Evolutionary conservation across 192 early-diverging fungal species (phyloP).

Genomic region (Coemansia brasiliensis): DNA sequence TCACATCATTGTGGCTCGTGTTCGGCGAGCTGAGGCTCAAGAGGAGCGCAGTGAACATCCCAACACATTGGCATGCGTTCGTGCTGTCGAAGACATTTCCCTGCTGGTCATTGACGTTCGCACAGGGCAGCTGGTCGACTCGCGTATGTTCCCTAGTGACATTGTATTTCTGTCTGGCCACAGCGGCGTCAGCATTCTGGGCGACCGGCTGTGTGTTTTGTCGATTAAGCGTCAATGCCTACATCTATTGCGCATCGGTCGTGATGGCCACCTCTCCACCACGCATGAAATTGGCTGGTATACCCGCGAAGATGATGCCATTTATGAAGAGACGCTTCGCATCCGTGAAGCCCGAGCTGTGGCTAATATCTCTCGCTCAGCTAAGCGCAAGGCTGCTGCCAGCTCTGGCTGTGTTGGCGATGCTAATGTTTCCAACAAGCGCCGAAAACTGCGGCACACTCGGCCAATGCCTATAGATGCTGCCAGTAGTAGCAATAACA

Average conservation of each 20-base stretch:
- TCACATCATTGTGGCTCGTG: conserved; percentile 33
- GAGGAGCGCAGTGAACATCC: neutral
- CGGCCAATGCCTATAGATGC: too few species aligned
- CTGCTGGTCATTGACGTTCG: conserved; percentile 33
- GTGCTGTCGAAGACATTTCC: conserved; percentile 44
- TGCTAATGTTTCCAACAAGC: too few species aligned
- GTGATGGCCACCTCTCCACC: conserved; percentile 25
- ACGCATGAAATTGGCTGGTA: conserved; percentile 54
- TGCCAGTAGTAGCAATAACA: too few species aligned
- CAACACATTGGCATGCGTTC: conserved; percentile 32
- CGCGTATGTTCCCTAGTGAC: conserved; percentile 40
- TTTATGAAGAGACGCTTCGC: conserved; percentile 29
- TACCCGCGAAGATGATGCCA: conserved; percentile 37
- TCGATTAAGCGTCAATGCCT: conserved; percentile 54
- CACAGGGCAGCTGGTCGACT: conserved; percentile 29
- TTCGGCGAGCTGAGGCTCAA: conserved; percentile 12
- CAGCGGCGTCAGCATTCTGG: conserved; percentile 37
- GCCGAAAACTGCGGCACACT: too few species aligned
- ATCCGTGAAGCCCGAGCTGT: conserved; percentile 23
- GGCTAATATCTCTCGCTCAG: conserved; percentile 2
- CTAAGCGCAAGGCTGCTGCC: conserved; percentile 12
- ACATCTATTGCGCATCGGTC: conserved; percentile 31
- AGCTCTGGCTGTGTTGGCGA: conserved; percentile 17
- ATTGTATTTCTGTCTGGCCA: conserved; percentile 48
- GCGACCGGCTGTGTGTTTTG: conserved; percentile 45